Conservation (phyloP, 176 grass and related monocot species). For the Oryza brachyantha region DNA sequence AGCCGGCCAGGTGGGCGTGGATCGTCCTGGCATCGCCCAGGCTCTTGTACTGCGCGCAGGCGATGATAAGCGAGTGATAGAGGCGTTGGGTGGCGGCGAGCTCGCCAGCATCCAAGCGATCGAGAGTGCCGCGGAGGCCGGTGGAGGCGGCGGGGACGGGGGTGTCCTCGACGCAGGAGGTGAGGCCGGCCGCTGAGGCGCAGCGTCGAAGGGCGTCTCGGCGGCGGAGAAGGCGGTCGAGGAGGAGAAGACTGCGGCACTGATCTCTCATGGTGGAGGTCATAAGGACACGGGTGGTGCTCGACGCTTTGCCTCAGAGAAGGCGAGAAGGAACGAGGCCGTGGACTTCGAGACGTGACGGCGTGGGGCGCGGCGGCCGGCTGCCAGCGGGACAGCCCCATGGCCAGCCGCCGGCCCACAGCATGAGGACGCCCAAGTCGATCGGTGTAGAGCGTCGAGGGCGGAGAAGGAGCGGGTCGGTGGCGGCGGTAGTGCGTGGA, state of each 20-base stretch:
- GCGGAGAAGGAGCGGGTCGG: too few species aligned
- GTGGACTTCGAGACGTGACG: too few species aligned
- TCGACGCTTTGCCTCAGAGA: not conserved
- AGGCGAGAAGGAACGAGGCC: not conserved
- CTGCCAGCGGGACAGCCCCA: too few species aligned
- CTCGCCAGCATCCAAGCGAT: slow-evolving; percentile 35
- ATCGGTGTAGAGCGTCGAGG: too few species aligned
- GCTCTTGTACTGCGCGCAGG: slow-evolving; percentile 35
- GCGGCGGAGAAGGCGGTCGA: not conserved
- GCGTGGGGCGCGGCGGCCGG: too few species aligned
- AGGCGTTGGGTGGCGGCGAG: slow-evolving; percentile 33
- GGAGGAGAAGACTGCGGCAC: slow-evolving; percentile 5
- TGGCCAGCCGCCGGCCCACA: too few species aligned
- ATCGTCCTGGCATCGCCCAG: slow-evolving; percentile 29
- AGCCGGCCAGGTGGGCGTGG: slow-evolving; percentile 40
- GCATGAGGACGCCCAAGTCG: too few species aligned
- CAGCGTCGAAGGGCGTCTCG: not conserved
- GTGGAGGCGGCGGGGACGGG: not conserved
- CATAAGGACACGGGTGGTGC: not conserved
- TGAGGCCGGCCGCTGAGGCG: not conserved
- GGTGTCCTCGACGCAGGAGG: not conserved
- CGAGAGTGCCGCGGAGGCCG: slow-evolving; percentile 16
- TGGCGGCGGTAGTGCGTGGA: too few species aligned
- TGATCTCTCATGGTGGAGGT: slow-evolving; percentile 22
- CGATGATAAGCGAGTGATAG: slow-evolving; percentile 40